Conservation (phyloP, 768 basidiomycete genomes). For the Auriscalpium microsporum region DNA sequence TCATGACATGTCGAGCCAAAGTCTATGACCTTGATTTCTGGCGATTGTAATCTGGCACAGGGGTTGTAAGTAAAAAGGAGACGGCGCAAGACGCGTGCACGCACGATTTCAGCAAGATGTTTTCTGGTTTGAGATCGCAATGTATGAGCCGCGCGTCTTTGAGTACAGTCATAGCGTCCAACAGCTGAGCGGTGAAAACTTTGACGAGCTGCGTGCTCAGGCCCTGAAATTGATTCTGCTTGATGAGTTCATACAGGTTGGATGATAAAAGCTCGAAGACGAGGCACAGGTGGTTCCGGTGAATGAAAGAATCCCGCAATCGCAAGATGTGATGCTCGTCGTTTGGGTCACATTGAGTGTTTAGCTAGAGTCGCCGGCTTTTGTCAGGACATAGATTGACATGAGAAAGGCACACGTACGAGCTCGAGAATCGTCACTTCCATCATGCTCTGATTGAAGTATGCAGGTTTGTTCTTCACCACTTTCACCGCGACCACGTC, state of each 20-base stretch:
- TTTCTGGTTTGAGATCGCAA: conserved; percentile 98
- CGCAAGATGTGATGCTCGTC: conserved; percentile 97
- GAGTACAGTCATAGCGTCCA: conserved; percentile 86
- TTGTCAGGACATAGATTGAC: neutral
- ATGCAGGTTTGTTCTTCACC: conserved; percentile 99
- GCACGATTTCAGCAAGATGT: conserved; percentile 93
- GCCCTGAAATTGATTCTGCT: conserved; percentile 99
- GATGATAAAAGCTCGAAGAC: conserved; percentile 96
- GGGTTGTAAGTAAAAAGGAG: conserved; percentile 1
- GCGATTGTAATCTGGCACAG: conserved; percentile 74
- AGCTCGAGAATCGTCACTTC: conserved; percentile 97
- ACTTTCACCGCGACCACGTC: conserved; percentile 99
- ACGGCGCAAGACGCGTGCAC: conserved; percentile 21
- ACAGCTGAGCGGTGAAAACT: conserved; percentile 92
- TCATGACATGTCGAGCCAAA: conserved; percentile 99
- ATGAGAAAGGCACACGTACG: conserved; percentile 40
- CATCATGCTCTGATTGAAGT: conserved; percentile 99
- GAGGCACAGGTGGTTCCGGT: conserved; percentile 92
- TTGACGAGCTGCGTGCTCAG: conserved; percentile 95
- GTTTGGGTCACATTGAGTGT: conserved; percentile 85
- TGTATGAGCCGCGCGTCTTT: conserved; percentile 96
- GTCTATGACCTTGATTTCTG: conserved; percentile 98
- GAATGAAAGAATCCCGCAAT: conserved; percentile 92
- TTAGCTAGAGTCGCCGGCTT: conserved; percentile 48
- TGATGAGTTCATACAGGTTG: conserved; percentile 98